Conservation (phyloP, 1,284 basidiomycete species). For the Inonotus obliquus region DNA sequence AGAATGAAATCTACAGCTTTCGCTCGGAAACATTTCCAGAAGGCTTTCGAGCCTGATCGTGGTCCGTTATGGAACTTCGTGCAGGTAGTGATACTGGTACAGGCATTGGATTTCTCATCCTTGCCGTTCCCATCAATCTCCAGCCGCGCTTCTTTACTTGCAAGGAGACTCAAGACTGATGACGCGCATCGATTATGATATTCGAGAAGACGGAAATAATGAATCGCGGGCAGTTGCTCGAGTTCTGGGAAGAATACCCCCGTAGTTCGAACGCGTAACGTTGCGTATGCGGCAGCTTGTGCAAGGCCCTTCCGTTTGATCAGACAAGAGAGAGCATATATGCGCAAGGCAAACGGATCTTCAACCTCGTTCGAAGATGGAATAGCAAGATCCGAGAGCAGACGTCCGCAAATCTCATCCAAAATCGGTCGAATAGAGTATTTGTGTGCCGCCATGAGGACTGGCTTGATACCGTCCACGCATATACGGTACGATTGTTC, state of each 20-base stretch:
- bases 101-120: background rate
- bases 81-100: too few relatives aligned
- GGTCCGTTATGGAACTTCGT: too few relatives aligned
- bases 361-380: slow-evolving; percentile 27
- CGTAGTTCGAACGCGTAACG: background rate
- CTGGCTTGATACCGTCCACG: slow-evolving; percentile 17
- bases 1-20: too few relatives aligned
- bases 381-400: slow-evolving; percentile 29
- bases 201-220: slow-evolving; percentile 6
- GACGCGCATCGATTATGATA: background rate
- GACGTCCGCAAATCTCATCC: slow-evolving; percentile 42
- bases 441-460: slow-evolving; percentile 33
- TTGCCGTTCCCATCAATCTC: background rate
- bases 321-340: slow-evolving; percentile 8
- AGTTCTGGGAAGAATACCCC: slow-evolving; percentile 4
- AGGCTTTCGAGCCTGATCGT: too few relatives aligned
- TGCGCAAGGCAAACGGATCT: background rate
- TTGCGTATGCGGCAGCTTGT: background rate
- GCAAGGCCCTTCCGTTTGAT: slow-evolving; percentile 1
- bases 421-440: slow-evolving; percentile 30
- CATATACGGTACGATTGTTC: background rate
- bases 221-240: background rate
- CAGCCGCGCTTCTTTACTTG: background rate
- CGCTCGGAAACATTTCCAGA: too few relatives aligned
- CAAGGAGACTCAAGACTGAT: background rate